A percentile compares a stretch with the other conserved stretches of the same genome.
phyloP scores from a whole-genome alignment of 1,139 yeast species.

The Pichia sp. region DNA sequence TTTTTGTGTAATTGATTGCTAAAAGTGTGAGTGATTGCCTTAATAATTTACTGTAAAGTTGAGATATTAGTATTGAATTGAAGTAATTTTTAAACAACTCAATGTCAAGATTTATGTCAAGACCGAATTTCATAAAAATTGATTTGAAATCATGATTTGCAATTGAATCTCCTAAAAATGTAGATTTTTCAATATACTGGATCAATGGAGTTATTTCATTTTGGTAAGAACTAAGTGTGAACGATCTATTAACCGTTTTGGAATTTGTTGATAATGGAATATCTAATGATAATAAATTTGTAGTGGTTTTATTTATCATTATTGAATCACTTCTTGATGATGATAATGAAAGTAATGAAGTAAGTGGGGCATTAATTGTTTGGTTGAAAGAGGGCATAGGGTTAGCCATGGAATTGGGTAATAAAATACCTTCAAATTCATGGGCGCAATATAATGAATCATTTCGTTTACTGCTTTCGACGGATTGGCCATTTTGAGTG shows the following conservation, averaged over 20 bases:
- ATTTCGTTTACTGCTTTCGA: no score
- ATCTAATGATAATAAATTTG: no score
- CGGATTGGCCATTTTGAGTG: no score
- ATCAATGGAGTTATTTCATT: background rate
- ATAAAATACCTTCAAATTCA: background rate
- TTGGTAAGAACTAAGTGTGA: background rate
- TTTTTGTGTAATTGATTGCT: constrained; percentile 8
- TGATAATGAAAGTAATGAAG: no score
- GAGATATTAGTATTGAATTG: background rate
- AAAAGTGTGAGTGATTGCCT: background rate
- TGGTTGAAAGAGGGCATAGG: no score
- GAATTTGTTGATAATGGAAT: background rate
- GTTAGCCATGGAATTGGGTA: background rate
- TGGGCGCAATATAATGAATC: background rate
- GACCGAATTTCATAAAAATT: background rate
- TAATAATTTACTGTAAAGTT: background rate
- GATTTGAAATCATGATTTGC: background rate
- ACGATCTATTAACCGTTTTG: background rate
- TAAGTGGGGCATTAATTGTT: no score
- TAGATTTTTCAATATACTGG: background rate
- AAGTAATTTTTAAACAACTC: background rate
- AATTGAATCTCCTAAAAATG: background rate
- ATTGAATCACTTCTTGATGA: no score
- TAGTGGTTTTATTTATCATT: no score
- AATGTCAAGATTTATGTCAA: background rate